Base-by-base conservation (phyloP, 495 filamentous ascomycete genomes). In the Parachaetomium inaequale region DNA sequence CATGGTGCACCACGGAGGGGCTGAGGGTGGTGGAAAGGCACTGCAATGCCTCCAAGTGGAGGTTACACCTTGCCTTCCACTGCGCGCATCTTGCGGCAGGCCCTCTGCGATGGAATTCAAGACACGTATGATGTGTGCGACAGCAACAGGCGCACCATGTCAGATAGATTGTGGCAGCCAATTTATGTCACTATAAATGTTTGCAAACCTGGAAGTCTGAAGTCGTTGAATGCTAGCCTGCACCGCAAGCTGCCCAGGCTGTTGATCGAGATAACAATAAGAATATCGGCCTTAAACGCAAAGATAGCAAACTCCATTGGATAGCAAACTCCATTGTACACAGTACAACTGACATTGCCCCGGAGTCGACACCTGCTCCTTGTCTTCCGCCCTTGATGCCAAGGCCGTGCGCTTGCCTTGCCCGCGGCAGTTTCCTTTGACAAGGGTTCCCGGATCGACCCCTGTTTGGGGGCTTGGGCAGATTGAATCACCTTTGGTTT, bases 361-460 rank as follows among this genome's bases (percentile, higher is more conserved):
- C n/a, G n/a, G n/a, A n/a, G n/a, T n/a, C n/a, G n/a, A n/a, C n/a
- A n/a, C n/a, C n/a, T n/a, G n/a, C n/a, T n/a, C n/a, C 28, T 31
- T 21, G 14, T 29, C n/a, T 2, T 19, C 28, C 29, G 40, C 38
- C 40, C 34, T 4, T 21, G 17, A 21, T 58, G 57, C 57, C 57
- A 59, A 51, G n/a, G 57, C 34, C 10, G 7, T 58, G 61, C n/a
- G 45, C 4, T 19, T 34, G 31, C 17, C 46, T 38, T 49, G 57
- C 46, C 52, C 58, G 26, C 54, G 43, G 53, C 53, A 38, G 58
- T 53, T 54, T 61, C 53, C 63, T 45, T 61, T 57, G 58, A 53
- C 63, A 50, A 25, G 63, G 63, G 54, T 32, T 21, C 43, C 52
- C 26, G 26, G 52, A 25, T 52, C 26, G 11, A 45, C 49, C 58